phyloP scores from a whole-genome alignment of 2,329 filamentous ascomycete species.

The Pseudogymnoascus sp. region DNA sequence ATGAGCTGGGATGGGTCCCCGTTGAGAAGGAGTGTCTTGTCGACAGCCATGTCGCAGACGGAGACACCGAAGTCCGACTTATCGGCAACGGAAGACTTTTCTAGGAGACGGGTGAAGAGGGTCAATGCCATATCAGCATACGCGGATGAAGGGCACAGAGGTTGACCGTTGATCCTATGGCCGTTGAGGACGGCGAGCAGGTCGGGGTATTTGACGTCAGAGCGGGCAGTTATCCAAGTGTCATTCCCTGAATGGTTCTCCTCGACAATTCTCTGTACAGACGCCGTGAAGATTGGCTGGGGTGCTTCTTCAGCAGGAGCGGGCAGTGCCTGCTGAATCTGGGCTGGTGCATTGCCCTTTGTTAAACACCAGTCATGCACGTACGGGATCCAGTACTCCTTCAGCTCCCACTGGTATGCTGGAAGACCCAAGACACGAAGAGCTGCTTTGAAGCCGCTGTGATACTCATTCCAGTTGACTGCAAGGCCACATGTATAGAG shows the following conservation, averaged over 20 bases:
- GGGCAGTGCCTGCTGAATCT: slow-evolving; percentile 41
- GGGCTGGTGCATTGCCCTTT: slow-evolving; percentile 47
- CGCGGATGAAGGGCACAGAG: slow-evolving; percentile 40
- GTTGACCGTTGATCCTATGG: slow-evolving; percentile 49
- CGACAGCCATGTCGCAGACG: slow-evolving; percentile 41
- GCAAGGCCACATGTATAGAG: slow-evolving; percentile 59
- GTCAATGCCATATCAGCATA: slow-evolving; percentile 56
- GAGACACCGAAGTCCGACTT: slow-evolving; percentile 34
- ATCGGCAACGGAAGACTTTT: slow-evolving; percentile 30
- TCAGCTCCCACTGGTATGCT: slow-evolving; percentile 50
- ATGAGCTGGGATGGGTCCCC: slow-evolving; percentile 37
- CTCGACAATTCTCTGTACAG: slow-evolving; percentile 46
- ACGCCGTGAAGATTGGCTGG: slow-evolving; percentile 32
- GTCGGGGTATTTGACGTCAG: slow-evolving; percentile 45
- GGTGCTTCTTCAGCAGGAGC: slow-evolving; percentile 25
- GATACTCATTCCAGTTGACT: slow-evolving; percentile 52
- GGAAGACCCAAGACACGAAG: slow-evolving; percentile 47
- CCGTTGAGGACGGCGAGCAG: slow-evolving; percentile 46
- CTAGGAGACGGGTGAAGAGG: slow-evolving; percentile 46
- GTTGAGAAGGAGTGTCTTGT: slow-evolving; percentile 42
- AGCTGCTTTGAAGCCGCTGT: slow-evolving; percentile 44
- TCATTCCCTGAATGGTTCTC: slow-evolving; percentile 45
- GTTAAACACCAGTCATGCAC: slow-evolving; percentile 53
- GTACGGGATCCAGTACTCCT: slow-evolving; percentile 41
- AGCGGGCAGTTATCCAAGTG: slow-evolving; percentile 43